Conservation (phyloP, 805 yeast species). For the Candida vaughaniae region DNA sequence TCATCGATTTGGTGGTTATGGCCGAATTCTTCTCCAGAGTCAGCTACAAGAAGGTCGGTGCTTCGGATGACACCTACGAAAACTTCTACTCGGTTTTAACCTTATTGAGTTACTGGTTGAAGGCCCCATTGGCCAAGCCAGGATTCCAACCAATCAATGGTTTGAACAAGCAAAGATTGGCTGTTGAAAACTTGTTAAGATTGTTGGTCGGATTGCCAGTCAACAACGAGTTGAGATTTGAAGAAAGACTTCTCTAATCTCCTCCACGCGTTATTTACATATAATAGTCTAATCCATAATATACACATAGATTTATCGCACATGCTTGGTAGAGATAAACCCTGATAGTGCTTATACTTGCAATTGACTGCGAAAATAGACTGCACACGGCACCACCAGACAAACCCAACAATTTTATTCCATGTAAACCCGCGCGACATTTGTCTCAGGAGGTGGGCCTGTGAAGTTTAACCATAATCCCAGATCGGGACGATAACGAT, state of each 20-base stretch:
- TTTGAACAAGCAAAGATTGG: constrained; percentile 90
- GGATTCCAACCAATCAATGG: constrained; percentile 92
- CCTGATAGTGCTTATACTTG: no score
- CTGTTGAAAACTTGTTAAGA: constrained; percentile 86
- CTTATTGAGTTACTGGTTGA: constrained; percentile 90
- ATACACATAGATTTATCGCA: no score
- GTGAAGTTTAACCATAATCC: no score
- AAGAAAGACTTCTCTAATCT: constrained; percentile 94
- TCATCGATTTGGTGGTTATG: constrained; percentile 86
- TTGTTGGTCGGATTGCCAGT: constrained; percentile 88
- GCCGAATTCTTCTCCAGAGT: constrained; percentile 89
- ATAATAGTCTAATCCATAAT: neutral
- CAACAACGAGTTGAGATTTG: constrained; percentile 88
- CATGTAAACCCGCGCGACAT: no score
- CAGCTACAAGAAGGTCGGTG: constrained; percentile 58
- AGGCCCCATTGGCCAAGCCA: constrained; percentile 91
- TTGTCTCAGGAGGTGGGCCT: no score
- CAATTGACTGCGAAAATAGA: no score
- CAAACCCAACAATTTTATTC: no score
- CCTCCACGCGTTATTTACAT: no score
- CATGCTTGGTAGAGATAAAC: no score
- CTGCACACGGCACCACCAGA: no score
- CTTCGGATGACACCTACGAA: constrained; percentile 45
- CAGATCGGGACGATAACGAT: no score
- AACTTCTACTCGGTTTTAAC: constrained; percentile 81